Evolutionary conservation across 306 rosid genomes (phyloP).

Genomic region (Dalbergia cochinchinensis): DNA sequence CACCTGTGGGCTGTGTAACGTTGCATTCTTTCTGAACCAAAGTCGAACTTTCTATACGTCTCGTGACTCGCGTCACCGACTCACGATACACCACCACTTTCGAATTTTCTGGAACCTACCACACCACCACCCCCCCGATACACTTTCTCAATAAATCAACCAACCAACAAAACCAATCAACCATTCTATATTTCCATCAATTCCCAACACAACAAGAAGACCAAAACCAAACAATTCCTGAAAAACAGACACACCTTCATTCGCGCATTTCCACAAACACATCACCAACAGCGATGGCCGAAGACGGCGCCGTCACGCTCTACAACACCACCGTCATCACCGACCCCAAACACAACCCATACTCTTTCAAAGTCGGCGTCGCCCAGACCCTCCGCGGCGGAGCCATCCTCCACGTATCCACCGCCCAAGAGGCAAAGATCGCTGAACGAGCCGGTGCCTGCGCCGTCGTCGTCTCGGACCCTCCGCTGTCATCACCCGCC

Average conservation of each 20-base stretch:
- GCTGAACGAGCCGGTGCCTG: conserved; percentile 84
- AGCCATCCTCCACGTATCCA: conserved; percentile 64
- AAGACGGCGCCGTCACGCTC: conserved; percentile 61
- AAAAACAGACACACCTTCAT: neutral
- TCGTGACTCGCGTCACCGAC: conserved; percentile 1
- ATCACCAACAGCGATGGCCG: conserved; percentile 52
- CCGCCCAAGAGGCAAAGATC: conserved; percentile 64
- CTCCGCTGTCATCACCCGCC: neutral
- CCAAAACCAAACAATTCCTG: neutral
- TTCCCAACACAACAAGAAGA: neutral
- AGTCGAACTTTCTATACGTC: conserved; percentile 48
- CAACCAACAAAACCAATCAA: neutral
- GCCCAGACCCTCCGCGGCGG: conserved; percentile 73
- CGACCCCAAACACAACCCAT: conserved; percentile 53
- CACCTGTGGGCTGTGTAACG: neutral
- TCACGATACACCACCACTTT: neutral
- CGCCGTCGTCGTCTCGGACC: conserved; percentile 59
- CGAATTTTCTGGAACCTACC: conserved; percentile 54
- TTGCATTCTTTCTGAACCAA: conserved; percentile 7
- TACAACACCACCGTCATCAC: conserved; percentile 62
- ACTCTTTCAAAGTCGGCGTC: conserved; percentile 56
- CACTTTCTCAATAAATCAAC: neutral
- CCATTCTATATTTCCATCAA: neutral
- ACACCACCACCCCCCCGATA: neutral
- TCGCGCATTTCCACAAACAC: conserved; percentile 49